Evolutionary conservation across 1,139 yeast genomes (phyloP), one percentile per base, ranked within the genome.

Genomic region (Kodamaea plutei): DNA sequence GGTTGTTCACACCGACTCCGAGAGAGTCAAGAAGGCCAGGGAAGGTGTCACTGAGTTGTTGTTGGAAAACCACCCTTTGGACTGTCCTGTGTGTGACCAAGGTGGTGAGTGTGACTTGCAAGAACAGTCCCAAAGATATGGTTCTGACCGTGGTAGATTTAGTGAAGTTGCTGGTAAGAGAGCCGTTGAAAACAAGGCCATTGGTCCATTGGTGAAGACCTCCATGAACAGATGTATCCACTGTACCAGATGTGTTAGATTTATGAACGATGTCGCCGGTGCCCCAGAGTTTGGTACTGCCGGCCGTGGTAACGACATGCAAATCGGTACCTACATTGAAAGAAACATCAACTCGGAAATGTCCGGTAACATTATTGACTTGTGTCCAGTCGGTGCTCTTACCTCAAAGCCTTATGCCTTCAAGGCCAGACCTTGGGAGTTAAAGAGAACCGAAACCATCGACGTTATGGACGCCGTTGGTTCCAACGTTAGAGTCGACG

Each of bases 71-170:
- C 95, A 85, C 65, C 95, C 95, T 20, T 72, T 85, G 54, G 95
- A 85, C 63, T 85, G 95, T 64, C 95, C 95, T 23, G 83, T 85
- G 34, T 85, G 95, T 62, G 95, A 85, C 61, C 95, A 85, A 63
- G 95, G 95, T 63, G 95, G 95, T 46, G 95, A 85, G 58, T 85
- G 95, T 68, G 95, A 85, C 56, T 73, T 85, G 48, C 95, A 85
- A 64, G 95, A 85, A 55, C 95, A 85, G 65, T 72, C 88, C 17
- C 69, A 81, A 58, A 76, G 93, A 57, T 83, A 83, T 54, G 95
- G 95, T 37, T 64, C 83, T 33, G 95, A 85, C 61, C 76, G 95
- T 46, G 94, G 95, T 47, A 75, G 95, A 59, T 85, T 83, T 64
- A 61, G 69, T 40, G 95, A 85, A 60, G 73, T 84, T 37, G 71